Percentiles rank a stretch among this genome's conserved stretches.
These are phyloP conservation scores for Pelagomonas calceolata DNA, from an alignment of 108 stramenopile species.

Conservation along the genomic window DNA sequence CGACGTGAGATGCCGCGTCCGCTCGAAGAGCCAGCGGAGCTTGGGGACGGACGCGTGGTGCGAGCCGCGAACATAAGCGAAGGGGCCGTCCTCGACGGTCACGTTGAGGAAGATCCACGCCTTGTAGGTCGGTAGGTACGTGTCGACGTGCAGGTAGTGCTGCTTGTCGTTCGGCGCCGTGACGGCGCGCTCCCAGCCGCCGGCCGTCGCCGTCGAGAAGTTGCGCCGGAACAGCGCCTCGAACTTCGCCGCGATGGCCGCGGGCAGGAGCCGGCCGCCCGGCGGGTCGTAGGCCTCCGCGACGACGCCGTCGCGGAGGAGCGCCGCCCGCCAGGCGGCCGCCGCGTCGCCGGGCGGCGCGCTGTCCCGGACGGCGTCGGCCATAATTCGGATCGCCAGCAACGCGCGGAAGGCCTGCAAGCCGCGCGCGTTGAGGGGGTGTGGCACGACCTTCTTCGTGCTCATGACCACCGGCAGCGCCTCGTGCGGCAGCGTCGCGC, in stretches of 20 bases:
- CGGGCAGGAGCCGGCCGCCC: neutral
- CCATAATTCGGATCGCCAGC: neutral
- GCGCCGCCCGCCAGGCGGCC: neutral
- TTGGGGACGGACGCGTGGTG: neutral
- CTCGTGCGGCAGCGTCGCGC: too few relatives aligned
- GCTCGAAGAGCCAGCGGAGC: neutral
- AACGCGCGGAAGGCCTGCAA: neutral
- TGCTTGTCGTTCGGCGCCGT: neutral
- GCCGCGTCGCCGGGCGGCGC: neutral
- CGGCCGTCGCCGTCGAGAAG: too few relatives aligned
- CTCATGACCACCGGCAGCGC: neutral
- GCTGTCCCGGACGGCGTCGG: neutral
- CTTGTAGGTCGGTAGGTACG: neutral
- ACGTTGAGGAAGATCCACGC: neutral
- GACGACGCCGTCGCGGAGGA: neutral
- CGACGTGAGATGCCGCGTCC: neutral
- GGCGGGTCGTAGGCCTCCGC: neutral
- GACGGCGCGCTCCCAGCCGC: neutral
- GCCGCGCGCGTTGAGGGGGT: neutral
- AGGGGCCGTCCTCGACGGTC: neutral
- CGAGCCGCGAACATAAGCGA: neutral
- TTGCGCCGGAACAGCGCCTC: neutral
- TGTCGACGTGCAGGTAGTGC: neutral
- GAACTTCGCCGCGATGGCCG: neutral
- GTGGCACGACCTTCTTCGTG: neutral